These are phyloP conservation scores for Malassezia vespertilionis DNA, from an alignment of 1,284 basidiomycete species.

Conservation along the genomic window DNA sequence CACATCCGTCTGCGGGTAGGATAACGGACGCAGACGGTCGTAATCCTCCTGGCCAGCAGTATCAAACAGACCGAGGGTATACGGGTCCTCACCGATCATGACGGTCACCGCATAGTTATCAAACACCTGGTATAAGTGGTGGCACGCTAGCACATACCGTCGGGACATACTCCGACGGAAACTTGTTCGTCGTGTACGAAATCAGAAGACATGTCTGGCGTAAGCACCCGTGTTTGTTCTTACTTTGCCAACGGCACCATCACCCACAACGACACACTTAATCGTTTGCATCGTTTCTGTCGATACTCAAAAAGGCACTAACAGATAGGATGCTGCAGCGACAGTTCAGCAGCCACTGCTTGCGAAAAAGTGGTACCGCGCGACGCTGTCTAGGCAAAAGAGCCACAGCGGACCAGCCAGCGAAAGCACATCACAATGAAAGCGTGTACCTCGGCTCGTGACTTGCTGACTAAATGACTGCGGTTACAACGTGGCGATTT, in stretches of 20 bases:
- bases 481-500: too few relatives aligned
- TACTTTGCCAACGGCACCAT: conserved; percentile 99
- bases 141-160: conserved; percentile 52
- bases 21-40: conserved; percentile 92
- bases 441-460: too few relatives aligned
- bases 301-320: too few relatives aligned
- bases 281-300: conserved; percentile 47
- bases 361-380: too few relatives aligned
- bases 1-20: conserved; percentile 98
- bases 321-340: too few relatives aligned
- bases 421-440: too few relatives aligned
- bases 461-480: too few relatives aligned
- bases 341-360: too few relatives aligned
- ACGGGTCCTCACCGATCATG: conserved; percentile 99
- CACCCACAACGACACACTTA: conserved; percentile 90
- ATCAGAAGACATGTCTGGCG: conserved; percentile 90
- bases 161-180: conserved; percentile 76
- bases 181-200: conserved; percentile 92
- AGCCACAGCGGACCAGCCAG: too few relatives aligned
- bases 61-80: conserved; percentile 95
- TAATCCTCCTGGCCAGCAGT: conserved; percentile 99
- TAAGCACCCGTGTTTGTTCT: conserved; percentile 36
- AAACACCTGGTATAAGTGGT: conserved; percentile 58
- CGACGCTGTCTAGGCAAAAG: too few relatives aligned
- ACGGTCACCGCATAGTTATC: conserved; percentile 98